Percentiles rank a stretch among this genome's conserved stretches.
Evolutionary conservation across 441 rosid genomes (phyloP).

Genomic region (Gossypium lobatum): DNA sequence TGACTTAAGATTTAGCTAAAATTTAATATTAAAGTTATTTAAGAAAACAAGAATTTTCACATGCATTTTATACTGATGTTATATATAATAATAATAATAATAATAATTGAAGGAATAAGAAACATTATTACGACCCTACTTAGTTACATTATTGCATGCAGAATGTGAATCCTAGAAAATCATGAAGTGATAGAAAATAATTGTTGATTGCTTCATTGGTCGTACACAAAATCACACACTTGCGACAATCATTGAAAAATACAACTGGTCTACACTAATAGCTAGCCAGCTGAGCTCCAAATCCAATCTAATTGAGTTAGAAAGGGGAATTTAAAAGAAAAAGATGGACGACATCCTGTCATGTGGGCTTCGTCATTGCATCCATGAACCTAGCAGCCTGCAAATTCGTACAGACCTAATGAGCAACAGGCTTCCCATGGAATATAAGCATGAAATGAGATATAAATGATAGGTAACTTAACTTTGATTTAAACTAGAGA

Average conservation of each 20-base stretch:
- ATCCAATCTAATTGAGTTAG: conserved; percentile 14
- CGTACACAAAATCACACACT: conserved; percentile 19
- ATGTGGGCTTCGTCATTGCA: conserved; percentile 34
- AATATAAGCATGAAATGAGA: not conserved
- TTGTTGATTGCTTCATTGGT: conserved; percentile 20
- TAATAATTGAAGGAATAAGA: not conserved
- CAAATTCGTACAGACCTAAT: conserved; percentile 17
- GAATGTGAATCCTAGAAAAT: not conserved
- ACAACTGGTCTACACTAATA: conserved; percentile 1
- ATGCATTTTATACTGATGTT: not conserved
- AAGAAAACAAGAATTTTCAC: not conserved
- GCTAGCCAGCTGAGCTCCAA: conserved; percentile 1
- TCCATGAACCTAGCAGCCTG: conserved; percentile 34
- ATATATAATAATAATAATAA: not conserved
- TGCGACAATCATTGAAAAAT: conserved; percentile 6
- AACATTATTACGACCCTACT: not conserved
- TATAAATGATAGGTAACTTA: conserved; percentile 5
- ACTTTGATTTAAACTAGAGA: conserved; percentile 32
- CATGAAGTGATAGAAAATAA: conserved; percentile 8
- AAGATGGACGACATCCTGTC: conserved; percentile 41
- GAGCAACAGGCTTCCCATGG: not conserved
- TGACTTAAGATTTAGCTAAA: too few relatives aligned
- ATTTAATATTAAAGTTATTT: too few relatives aligned
- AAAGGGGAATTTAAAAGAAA: not conserved
- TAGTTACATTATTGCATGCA: too few relatives aligned